Conservation (phyloP, 768 basidiomycete genomes). For the Pleurotus sapidus region DNA sequence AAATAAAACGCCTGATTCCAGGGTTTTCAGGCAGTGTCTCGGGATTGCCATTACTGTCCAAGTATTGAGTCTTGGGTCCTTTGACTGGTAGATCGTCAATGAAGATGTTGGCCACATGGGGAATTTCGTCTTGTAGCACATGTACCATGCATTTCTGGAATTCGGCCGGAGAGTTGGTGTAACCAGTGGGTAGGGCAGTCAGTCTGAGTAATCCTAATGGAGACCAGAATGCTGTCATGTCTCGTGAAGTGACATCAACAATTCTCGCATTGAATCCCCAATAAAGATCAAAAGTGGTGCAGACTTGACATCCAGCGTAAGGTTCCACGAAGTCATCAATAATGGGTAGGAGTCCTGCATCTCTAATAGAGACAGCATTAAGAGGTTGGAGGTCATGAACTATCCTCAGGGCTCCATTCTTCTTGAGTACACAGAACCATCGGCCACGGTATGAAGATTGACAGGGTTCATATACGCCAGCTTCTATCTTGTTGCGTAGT, state of each 20-base stretch:
- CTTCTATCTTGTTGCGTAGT: constrained; percentile 14
- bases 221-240: constrained; percentile 18
- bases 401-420: constrained; percentile 20
- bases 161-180: constrained; percentile 16
- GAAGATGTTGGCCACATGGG: constrained; percentile 20
- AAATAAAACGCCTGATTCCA: constrained; percentile 28
- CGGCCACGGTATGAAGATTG: constrained; percentile 17
- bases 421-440: constrained; percentile 22
- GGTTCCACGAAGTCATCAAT: constrained; percentile 18
- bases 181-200: constrained; percentile 17
- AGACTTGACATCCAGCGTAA: constrained; percentile 14
- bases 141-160: constrained; percentile 21
- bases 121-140: constrained; percentile 29
- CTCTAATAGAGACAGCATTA: constrained; percentile 15
- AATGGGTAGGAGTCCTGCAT: constrained; percentile 15
- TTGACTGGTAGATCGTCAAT: constrained; percentile 29
- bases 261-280: constrained; percentile 15
- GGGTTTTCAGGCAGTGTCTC: constrained; percentile 15
- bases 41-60: constrained; percentile 11
- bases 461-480: constrained; percentile 18
- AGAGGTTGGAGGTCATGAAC: constrained; percentile 21
- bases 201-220: constrained; percentile 15
- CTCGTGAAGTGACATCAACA: constrained; percentile 10
- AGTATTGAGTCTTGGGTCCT: constrained; percentile 22
- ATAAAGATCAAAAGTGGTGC: constrained; percentile 14